Evolutionary conservation across 495 filamentous ascomycete species (phyloP).

Genomic region (Hypoxylon lenormandii): DNA sequence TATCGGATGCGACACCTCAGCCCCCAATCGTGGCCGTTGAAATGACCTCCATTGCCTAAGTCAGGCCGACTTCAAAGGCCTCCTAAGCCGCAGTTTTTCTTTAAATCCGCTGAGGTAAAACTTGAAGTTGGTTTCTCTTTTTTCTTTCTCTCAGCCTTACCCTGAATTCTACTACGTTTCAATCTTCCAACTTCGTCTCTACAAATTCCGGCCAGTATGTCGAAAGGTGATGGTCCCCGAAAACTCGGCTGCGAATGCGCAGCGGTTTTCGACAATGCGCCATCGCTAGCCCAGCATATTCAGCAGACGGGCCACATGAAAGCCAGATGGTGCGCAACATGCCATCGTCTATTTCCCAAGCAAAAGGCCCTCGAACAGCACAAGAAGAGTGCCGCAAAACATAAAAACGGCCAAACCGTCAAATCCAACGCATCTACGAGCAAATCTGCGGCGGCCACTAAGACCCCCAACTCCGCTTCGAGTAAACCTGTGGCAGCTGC

Average conservation of each 20-base stretch:
- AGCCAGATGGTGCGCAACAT: conserved; percentile 24
- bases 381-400: conserved; percentile 6
- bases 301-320: conserved; percentile 31
- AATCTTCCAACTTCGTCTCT: neutral
- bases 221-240: conserved; percentile 1
- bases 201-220: conserved; percentile 1
- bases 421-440: neutral
- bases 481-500: neutral
- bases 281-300: conserved; percentile 8
- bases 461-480: neutral
- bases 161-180: too few relatives aligned
- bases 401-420: conserved; percentile 5
- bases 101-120: neutral
- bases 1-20: conserved; percentile 24
- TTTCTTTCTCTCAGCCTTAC: too few relatives aligned
- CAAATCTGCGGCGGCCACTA: neutral
- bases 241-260: conserved; percentile 27
- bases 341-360: neutral
- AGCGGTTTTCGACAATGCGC: conserved; percentile 1
- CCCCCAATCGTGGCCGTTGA: conserved; percentile 1
- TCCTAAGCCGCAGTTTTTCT: conserved; percentile 10
- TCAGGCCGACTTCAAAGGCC: conserved; percentile 21
- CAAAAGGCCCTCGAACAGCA: conserved; percentile 14
- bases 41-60: conserved; percentile 12
- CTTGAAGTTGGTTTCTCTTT: too few relatives aligned